A percentile compares a stretch with the other conserved stretches of the same genome.
phyloP scores from a whole-genome alignment of 2,329 filamentous ascomycete genomes.

The Capronia epimyces region DNA sequence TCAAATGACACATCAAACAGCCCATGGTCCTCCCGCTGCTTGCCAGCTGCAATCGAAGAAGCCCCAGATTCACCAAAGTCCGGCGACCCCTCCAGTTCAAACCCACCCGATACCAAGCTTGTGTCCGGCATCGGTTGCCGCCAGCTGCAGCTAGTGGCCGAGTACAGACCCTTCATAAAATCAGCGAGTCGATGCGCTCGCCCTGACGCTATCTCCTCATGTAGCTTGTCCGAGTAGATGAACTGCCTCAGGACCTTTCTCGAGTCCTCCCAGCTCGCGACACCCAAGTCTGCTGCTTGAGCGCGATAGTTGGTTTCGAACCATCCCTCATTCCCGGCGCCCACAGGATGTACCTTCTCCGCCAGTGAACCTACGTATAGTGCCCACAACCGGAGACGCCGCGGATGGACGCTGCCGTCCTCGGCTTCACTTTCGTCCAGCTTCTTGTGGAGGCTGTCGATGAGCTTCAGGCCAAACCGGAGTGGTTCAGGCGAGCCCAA shows the following conservation, averaged over 20 bases:
- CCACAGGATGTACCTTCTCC: slow-evolving; percentile 21
- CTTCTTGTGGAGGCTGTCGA: slow-evolving; percentile 18
- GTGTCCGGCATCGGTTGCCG: slow-evolving; percentile 20
- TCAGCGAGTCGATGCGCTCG: slow-evolving; percentile 19
- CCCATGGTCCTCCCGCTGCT: slow-evolving; percentile 14
- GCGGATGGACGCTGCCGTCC: slow-evolving; percentile 5
- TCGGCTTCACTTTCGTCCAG: slow-evolving; percentile 16
- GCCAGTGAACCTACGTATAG: slow-evolving; percentile 25
- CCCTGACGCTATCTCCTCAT: slow-evolving; percentile 22
- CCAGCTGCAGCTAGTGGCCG: slow-evolving; percentile 26
- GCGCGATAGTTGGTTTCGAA: slow-evolving; percentile 14
- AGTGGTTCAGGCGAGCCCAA: slow-evolving; percentile 26
- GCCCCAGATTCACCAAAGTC: not conserved
- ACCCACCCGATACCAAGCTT: slow-evolving; percentile 1
- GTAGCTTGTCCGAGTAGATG: slow-evolving; percentile 21
- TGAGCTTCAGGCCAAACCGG: slow-evolving; percentile 25
- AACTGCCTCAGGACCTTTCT: slow-evolving; percentile 23
- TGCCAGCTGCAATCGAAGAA: slow-evolving; percentile 9
- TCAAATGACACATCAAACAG: too few species aligned
- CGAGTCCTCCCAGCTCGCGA: slow-evolving; percentile 18
- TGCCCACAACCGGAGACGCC: slow-evolving; percentile 22
- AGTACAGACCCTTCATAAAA: slow-evolving; percentile 21
- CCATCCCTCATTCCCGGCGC: slow-evolving; percentile 11
- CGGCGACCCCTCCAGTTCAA: slow-evolving; percentile 3
- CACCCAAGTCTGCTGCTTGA: slow-evolving; percentile 10